Evolutionary conservation across 345 rosid species (phyloP), one percentile per base, ranked within the genome.

Genomic region (Melaleuca quinquenervia): DNA sequence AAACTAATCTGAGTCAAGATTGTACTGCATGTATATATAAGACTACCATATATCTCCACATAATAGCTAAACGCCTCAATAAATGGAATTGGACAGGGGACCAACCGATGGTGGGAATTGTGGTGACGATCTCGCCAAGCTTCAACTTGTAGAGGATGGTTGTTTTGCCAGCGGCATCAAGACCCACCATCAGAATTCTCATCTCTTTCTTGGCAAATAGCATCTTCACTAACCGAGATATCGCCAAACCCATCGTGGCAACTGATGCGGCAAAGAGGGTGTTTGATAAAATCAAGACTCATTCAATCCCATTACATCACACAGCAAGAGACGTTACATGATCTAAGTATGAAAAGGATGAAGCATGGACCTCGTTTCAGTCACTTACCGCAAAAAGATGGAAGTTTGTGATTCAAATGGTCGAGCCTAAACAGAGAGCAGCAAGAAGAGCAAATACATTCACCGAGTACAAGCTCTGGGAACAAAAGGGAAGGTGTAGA

Each of bases 171-270:
- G 95, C 92, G 78, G 96, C 97, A 88, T 93, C 96, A 41, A 93
- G 91, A 87, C 96, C 96, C 85, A 95, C 95, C 98, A 95, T 95
- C 64, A 95, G 89, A 86, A 94, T 94, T 76, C 96, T 90, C 95
- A 93, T 93, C 89, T 94, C 95, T 87, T 94, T 92, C 93, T 85
- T 92, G 20, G 94, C 91, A 86, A 93, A 93, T 5, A 94, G 85
- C 89, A 87, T 80, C 84, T 84, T 92, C 88, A 91, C 86, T 29
- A 92, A 49, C 85, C 93, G 88, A 44, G 95, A 91, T 87, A 93
- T 88, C 26, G 92, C 88, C 89, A 84, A 6, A n/a, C 95, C 96
- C 94, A 93, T 93, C 24, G 41, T 32, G 84, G 50, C 58, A 36
- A 70, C 86, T 32, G 86, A 50, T 50, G 52, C 24, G 8, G 78